A percentile compares a stretch with the other conserved stretches of the same genome.
Conservation (phyloP, 1,284 basidiomycete genomes). For the Mixia osmundae region DNA sequence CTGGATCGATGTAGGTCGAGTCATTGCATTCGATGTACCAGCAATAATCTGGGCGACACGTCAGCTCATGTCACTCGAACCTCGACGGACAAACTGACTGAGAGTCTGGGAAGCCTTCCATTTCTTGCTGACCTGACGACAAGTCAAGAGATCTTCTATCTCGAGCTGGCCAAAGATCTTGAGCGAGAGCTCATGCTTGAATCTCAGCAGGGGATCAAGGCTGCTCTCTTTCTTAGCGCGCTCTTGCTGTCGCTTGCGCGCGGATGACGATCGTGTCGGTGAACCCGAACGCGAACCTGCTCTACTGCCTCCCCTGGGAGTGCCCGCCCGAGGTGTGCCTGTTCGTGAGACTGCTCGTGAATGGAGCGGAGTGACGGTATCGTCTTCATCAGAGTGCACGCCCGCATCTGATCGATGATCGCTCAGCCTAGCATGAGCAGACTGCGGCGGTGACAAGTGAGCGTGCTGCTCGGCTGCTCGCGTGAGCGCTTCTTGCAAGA, state of each 20-base stretch:
- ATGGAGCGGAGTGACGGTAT: too few species aligned
- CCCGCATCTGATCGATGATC: too few species aligned
- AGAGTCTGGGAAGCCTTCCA: conserved; percentile 8
- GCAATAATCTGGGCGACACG: conserved; percentile 8
- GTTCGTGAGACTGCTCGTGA: background rate
- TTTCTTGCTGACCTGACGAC: conserved; percentile 4
- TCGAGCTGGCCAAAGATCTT: conserved; percentile 8
- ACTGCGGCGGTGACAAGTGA: too few species aligned
- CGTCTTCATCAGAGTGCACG: too few species aligned
- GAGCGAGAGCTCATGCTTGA: conserved; percentile 6
- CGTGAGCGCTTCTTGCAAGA: too few species aligned
- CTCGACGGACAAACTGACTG: conserved; percentile 2
- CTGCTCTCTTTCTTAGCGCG: conserved; percentile 2
- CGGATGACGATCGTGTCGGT: conserved; percentile 3
- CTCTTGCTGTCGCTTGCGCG: conserved; percentile 4
- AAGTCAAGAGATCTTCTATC: conserved; percentile 3
- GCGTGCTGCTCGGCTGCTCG: too few species aligned
- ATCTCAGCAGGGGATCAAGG: conserved; percentile 7
- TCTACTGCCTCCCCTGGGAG: too few species aligned
- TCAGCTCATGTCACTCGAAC: background rate
- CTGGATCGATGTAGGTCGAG: background rate
- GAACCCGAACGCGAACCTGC: conserved; percentile 5
- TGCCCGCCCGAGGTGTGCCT: too few species aligned
- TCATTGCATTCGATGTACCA: conserved; percentile 8
- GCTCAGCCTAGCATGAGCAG: too few species aligned